phyloP scores from a whole-genome alignment of 371 early-diverging fungal genomes.

The Lichtheimia ramosa region DNA sequence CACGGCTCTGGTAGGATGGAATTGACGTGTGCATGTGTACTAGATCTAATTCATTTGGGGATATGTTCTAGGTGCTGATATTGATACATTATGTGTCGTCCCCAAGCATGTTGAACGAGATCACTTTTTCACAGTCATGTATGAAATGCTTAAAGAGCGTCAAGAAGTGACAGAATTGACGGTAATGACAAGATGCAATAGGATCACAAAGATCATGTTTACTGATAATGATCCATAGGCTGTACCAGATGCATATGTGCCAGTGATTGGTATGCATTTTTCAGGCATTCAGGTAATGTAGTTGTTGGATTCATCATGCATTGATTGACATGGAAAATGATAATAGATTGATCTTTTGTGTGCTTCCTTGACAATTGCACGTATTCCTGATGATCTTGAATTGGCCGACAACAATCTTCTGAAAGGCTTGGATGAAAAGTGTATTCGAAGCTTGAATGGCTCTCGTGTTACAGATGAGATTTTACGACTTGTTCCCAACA shows the following conservation, averaged over 20 bases:
- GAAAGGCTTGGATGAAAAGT: conserved; percentile 91
- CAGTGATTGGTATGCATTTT: conserved; percentile 96
- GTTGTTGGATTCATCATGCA: neutral
- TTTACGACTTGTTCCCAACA: conserved; percentile 92
- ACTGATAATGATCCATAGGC: conserved; percentile 27
- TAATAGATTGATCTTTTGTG: conserved; percentile 95
- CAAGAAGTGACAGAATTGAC: conserved; percentile 91
- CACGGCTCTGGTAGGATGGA: conserved; percentile 79
- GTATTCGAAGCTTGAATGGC: conserved; percentile 97
- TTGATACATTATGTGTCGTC: conserved; percentile 98
- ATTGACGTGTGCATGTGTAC: too few species aligned
- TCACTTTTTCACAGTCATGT: conserved; percentile 95
- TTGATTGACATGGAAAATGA: neutral
- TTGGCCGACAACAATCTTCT: conserved; percentile 88
- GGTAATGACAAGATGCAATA: conserved; percentile 38
- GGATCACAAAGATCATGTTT: neutral
- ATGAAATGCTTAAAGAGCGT: conserved; percentile 78
- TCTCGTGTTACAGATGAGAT: conserved; percentile 99
- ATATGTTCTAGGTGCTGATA: conserved; percentile 85
- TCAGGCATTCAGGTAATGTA: conserved; percentile 80
- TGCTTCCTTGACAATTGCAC: conserved; percentile 79
- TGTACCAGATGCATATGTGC: conserved; percentile 96
- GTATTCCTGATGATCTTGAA: conserved; percentile 88
- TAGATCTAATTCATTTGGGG: too few species aligned
- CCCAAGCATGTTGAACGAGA: conserved; percentile 94